phyloP scores from a whole-genome alignment of 148 eudicot species.

The Silene conica region DNA sequence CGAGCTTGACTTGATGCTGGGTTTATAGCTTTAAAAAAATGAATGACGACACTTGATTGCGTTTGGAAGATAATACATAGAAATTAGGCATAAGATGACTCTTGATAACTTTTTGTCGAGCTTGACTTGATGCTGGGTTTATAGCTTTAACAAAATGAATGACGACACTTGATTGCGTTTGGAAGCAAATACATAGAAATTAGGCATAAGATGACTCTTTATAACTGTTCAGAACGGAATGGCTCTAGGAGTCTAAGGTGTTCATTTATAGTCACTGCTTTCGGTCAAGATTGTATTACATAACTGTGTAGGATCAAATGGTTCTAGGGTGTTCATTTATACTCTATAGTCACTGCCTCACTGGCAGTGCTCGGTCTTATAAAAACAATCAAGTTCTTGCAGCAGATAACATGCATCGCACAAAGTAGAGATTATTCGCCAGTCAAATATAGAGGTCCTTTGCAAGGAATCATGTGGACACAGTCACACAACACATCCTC shows the following conservation, averaged over 20 bases:
- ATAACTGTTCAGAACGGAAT: no score
- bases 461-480: neutral
- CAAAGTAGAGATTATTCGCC: neutral
- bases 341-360: neutral
- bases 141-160: neutral
- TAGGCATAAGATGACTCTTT: neutral
- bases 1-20: no score
- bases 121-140: no score
- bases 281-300: neutral
- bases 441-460: neutral
- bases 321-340: neutral
- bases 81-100: neutral
- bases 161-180: neutral
- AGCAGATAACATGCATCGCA: neutral
- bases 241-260: no score
- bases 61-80: neutral
- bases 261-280: no score
- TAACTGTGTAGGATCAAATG: neutral
- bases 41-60: neutral
- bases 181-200: neutral
- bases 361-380: neutral
- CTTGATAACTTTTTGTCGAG: no score
- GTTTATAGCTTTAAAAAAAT: neutral
- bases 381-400: neutral
- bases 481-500: neutral